phyloP scores from a whole-genome alignment of 306 rosid species.

The Mucuna pruriens region DNA sequence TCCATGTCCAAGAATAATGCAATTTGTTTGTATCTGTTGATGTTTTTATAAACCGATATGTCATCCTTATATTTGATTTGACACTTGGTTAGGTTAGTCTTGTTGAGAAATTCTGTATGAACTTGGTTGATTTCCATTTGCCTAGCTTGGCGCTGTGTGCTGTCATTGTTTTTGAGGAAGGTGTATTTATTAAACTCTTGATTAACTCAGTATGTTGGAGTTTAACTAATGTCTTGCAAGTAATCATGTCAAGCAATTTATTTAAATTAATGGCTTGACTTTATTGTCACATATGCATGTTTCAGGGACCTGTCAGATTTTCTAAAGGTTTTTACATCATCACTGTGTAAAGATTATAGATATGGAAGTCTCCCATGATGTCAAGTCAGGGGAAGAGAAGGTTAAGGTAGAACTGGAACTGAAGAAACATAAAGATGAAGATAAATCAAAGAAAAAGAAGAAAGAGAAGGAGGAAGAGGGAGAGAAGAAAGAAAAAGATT shows the following conservation, averaged over 20 bases:
- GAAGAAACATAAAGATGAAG: conserved; percentile 51
- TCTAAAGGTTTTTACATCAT: conserved; percentile 12
- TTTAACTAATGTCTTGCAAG: conserved; percentile 4
- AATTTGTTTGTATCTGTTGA: neutral
- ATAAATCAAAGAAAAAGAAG: conserved; percentile 33
- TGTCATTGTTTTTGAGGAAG: neutral
- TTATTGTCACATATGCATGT: neutral
- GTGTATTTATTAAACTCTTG: neutral
- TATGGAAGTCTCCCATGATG: conserved; percentile 54
- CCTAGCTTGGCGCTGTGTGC: neutral
- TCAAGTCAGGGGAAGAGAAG: conserved; percentile 45
- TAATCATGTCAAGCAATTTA: neutral
- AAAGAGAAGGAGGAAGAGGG: conserved; percentile 23
- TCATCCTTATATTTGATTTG: neutral
- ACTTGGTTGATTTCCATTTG: neutral
- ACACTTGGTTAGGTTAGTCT: neutral
- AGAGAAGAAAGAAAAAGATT: neutral
- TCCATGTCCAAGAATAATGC: neutral
- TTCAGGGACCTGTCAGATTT: conserved; percentile 33
- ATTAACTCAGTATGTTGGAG: conserved; percentile 8
- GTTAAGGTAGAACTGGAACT: conserved; percentile 41
- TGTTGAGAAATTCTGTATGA: neutral
- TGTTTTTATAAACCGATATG: neutral
- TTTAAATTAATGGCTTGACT: conserved; percentile 26
- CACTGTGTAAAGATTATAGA: conserved; percentile 29